These are phyloP conservation scores for Hymenoscyphus scutula DNA, from an alignment of 2,329 filamentous ascomycete species.

Conservation along the genomic window DNA sequence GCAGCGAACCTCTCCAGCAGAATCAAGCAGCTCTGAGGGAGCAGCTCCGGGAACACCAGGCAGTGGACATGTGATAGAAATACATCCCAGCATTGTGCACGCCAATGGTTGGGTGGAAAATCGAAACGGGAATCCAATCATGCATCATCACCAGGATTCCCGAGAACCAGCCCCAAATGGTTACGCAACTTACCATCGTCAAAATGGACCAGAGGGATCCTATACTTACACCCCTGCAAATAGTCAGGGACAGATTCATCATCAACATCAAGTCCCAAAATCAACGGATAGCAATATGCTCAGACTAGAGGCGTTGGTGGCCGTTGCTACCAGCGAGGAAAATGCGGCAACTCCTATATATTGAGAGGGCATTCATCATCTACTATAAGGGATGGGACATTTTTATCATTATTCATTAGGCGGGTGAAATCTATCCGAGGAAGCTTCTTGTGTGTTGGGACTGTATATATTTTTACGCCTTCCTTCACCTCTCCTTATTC, in stretches of 20 bases:
- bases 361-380: conserved; percentile 15
- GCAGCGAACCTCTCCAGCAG: conserved; percentile 53
- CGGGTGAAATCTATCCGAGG: neutral
- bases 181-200: conserved; percentile 33
- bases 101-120: conserved; percentile 48
- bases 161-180: conserved; percentile 22
- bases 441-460: conserved; percentile 19
- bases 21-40: conserved; percentile 54
- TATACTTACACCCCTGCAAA: conserved; percentile 31
- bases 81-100: conserved; percentile 51
- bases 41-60: conserved; percentile 51
- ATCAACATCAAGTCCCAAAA: conserved; percentile 34
- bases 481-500: conserved; percentile 26
- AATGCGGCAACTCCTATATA: conserved; percentile 37
- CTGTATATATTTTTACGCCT: conserved; percentile 27
- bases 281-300: conserved; percentile 48
- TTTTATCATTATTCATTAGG: neutral
- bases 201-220: conserved; percentile 18
- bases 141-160: conserved; percentile 23
- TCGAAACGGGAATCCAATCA: conserved; percentile 32
- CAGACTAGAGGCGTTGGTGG: conserved; percentile 61
- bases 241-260: conserved; percentile 37
- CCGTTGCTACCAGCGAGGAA: conserved; percentile 59
- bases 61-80: conserved; percentile 45
- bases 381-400: neutral